phyloP scores from a whole-genome alignment of 495 filamentous ascomycete species.

The Clohesyomyces aquaticus region DNA sequence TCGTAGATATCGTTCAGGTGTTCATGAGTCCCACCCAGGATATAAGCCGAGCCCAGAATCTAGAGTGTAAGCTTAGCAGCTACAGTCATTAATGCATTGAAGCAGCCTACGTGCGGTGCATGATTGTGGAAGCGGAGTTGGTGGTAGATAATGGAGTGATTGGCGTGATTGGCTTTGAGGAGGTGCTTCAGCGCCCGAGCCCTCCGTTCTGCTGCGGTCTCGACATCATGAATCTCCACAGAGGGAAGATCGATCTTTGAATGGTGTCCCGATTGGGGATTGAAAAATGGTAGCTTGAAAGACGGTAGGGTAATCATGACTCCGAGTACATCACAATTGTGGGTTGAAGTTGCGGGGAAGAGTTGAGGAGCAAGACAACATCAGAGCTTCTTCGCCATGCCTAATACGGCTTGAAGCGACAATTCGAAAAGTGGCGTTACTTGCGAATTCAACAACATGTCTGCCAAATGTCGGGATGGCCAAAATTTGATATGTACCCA shows the following conservation, averaged over 20 bases:
- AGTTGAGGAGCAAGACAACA: background rate
- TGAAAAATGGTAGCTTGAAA: conserved; percentile 31
- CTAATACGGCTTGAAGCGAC: background rate
- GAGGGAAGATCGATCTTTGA: conserved; percentile 65
- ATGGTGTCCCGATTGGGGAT: conserved; percentile 1
- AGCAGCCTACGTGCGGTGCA: conserved; percentile 68
- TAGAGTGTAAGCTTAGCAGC: conserved; percentile 43
- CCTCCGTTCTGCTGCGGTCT: conserved; percentile 75
- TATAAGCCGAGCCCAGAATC: conserved; percentile 78
- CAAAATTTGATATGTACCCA: no score
- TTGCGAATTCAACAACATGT: background rate
- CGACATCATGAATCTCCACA: conserved; percentile 75
- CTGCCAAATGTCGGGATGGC: no score
- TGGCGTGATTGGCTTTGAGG: conserved; percentile 86
- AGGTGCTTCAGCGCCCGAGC: conserved; percentile 86
- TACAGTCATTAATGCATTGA: conserved; percentile 2
- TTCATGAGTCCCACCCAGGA: conserved; percentile 73
- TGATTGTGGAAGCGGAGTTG: conserved; percentile 84
- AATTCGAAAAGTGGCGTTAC: background rate
- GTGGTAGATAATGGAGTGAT: conserved; percentile 81
- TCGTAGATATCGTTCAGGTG: conserved; percentile 82
- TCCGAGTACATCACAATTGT: background rate
- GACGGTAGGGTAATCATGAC: conserved; percentile 34
- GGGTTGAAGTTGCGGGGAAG: background rate
- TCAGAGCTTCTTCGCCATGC: background rate